phyloP scores from a whole-genome alignment of 306 rosid species.

The Gleditsia sinensis region DNA sequence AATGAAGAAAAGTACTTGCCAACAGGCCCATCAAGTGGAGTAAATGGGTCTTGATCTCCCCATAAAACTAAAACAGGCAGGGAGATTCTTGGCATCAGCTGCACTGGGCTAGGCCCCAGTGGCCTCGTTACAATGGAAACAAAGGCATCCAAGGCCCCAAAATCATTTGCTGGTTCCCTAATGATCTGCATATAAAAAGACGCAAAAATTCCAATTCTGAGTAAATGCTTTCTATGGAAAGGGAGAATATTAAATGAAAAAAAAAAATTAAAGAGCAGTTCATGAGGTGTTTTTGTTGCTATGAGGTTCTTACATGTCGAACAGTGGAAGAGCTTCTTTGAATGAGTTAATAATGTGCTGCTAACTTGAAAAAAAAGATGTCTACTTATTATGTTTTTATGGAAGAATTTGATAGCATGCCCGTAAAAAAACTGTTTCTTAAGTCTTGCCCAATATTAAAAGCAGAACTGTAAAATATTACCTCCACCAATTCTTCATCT shows the following conservation, averaged over 20 bases:
- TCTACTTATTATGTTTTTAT: no score
- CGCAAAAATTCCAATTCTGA: not conserved
- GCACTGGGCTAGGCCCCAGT: constrained; percentile 79
- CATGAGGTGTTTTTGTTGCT: no score
- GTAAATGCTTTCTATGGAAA: not conserved
- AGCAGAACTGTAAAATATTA: constrained; percentile 28
- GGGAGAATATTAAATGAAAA: no score
- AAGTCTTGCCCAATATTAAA: no score
- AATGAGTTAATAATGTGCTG: no score
- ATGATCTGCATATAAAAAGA: constrained; percentile 58
- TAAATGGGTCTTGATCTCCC: constrained; percentile 85
- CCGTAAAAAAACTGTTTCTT: no score
- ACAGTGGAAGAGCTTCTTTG: no score
- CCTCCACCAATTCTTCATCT: constrained; percentile 83
- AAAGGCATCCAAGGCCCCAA: constrained; percentile 83
- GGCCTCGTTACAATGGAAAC: constrained; percentile 82
- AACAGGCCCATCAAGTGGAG: constrained; percentile 92
- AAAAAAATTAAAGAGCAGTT: no score
- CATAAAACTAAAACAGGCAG: constrained; percentile 71
- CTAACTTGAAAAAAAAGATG: no score
- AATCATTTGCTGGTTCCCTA: constrained; percentile 62
- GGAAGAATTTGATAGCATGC: no score
- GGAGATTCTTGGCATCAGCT: constrained; percentile 65
- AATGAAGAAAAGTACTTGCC: constrained; percentile 71
- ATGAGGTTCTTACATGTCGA: no score